Evolutionary conservation across 2,329 filamentous ascomycete species (phyloP), one percentile per base, ranked within the genome.

Genomic region (Metarhizium sp.): DNA sequence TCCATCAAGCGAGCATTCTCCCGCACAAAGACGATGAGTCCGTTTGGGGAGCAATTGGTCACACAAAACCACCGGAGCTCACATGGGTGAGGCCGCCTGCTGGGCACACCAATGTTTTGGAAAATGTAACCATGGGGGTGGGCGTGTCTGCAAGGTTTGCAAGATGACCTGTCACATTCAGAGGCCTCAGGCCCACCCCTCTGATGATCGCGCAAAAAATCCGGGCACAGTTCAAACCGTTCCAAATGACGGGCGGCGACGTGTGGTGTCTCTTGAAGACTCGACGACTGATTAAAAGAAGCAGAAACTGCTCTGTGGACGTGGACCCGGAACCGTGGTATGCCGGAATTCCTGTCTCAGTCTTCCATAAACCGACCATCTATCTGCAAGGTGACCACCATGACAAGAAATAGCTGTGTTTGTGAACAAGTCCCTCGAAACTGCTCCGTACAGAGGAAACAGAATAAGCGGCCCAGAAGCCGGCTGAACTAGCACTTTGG

Each of bases 91-190:
- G 7, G 20, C 13, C 45, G n/a, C 45, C 32, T 48, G 45, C 45
- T 48, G 45, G 20, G 43, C 7, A 46, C 8, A 46, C 8, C 20
- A 48, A 29, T 30, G 25, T 14, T 30, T 8, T 4, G 20, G 11
- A 29, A 48, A 11, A 45, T 10, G 42, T 10, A 45, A 7, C 6
- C 2, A 8, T 20, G n/a, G n/a, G 7, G 42, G 42, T 6, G 16
- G 42, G n/a, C 11, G n/a, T 45, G 42, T 18, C 11, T 45, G 18
- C n/a, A 45, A 6, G 10, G 13, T 43, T 42, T 50, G 16, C 48
- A 36, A 50, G 50, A 29, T 52, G 50, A 52, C 43, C 16, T 52
- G 38, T 52, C 50, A 52, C 18, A 52, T 52, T 52, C 18, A 25
- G 7, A 52, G 25, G 29, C 36, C 36, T 40, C 13, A 29, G 51